Evolutionary conservation across 169 alveolate species (phyloP).

Genomic region (Cryptosporidium canis): DNA sequence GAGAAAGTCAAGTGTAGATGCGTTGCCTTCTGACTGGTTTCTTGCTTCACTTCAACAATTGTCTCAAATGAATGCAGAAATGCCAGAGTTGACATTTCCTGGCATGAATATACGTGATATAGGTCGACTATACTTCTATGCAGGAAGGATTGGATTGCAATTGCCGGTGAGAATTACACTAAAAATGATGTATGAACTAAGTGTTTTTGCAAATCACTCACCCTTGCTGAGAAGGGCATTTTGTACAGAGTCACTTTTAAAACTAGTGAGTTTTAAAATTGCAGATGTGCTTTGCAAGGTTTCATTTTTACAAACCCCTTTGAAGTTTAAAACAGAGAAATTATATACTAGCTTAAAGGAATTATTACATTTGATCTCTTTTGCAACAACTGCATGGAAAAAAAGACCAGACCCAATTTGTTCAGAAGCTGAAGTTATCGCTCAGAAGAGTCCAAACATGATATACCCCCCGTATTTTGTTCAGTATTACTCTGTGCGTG

Average conservation of each 20-base stretch:
- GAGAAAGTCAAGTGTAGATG: conserved; percentile 10
- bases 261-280: conserved; percentile 12
- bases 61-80: conserved; percentile 6
- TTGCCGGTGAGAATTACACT: conserved; percentile 37
- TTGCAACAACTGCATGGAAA: neutral
- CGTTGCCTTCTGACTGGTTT: conserved; percentile 54
- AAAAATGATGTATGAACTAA: conserved; percentile 56
- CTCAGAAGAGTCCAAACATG: neutral
- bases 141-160: conserved; percentile 56
- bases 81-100: conserved; percentile 47
- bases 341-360: neutral
- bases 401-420: conserved; percentile 44
- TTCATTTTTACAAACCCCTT: conserved; percentile 2
- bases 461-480: conserved; percentile 33
- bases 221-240: conserved; percentile 2
- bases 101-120: conserved; percentile 56
- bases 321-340: neutral
- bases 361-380: neutral
- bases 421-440: conserved; percentile 7
- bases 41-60: conserved; percentile 47
- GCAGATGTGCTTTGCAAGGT: conserved; percentile 39
- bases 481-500: conserved; percentile 12
- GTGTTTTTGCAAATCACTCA: conserved; percentile 47
- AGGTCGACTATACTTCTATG: conserved; percentile 28
- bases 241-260: conserved; percentile 31